phyloP scores from a whole-genome alignment of 2,329 filamentous ascomycete genomes.

The Alternaria longipes region DNA sequence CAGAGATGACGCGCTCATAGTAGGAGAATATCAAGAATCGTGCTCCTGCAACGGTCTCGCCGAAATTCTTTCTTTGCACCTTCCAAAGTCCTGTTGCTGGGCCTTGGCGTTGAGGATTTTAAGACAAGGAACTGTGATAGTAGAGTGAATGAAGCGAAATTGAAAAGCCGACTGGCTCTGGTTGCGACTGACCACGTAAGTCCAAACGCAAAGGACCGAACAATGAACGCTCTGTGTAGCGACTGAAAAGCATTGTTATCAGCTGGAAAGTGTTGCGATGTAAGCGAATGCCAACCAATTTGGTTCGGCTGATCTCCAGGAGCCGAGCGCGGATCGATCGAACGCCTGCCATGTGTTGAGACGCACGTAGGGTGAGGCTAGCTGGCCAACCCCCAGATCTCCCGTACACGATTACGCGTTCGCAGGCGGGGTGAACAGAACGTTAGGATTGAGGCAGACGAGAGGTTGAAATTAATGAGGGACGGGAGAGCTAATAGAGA shows the following conservation, averaged over 20 bases:
- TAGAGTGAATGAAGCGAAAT: constrained; percentile 7
- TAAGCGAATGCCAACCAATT: constrained; percentile 9
- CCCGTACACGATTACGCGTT: constrained; percentile 28
- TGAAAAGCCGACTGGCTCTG: not conserved
- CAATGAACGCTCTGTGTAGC: not conserved
- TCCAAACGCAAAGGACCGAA: constrained; percentile 2
- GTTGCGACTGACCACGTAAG: not conserved
- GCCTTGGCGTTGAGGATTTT: constrained; percentile 4
- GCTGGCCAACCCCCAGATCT: constrained; percentile 15
- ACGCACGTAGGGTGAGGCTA: constrained; percentile 19
- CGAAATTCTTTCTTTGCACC: constrained; percentile 2
- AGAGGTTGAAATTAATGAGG: constrained; percentile 27
- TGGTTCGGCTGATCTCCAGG: constrained; percentile 1
- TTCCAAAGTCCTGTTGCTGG: not conserved
- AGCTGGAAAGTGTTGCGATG: constrained; percentile 1
- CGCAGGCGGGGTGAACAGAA: constrained; percentile 18
- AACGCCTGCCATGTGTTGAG: constrained; percentile 22
- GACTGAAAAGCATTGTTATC: constrained; percentile 3
- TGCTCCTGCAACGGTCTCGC: constrained; percentile 5
- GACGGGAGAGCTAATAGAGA: constrained; percentile 30
- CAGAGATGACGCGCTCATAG: constrained; percentile 3
- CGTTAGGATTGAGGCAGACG: constrained; percentile 14
- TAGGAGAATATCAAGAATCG: constrained; percentile 1
- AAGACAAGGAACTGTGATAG: constrained; percentile 12
- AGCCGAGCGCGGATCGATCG: constrained; percentile 14